Base-by-base conservation (phyloP, 306 rosid genomes). In the Ormosia semicastrata region DNA sequence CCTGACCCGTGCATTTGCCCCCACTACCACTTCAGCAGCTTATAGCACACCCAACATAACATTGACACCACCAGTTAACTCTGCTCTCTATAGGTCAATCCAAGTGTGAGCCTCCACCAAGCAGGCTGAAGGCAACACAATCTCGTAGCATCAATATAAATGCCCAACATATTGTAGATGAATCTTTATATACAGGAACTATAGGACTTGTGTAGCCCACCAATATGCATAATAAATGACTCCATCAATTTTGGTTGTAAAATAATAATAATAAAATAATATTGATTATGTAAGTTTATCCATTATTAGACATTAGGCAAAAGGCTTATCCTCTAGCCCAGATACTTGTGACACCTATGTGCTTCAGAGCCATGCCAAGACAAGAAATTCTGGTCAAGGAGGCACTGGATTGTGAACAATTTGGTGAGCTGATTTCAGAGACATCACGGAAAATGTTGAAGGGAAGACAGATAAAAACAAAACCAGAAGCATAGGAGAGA, bases 361-460 rank as follows among this genome's bases (percentile, higher is more conserved):
- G 71, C 72, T 72, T 57, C 64, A 58, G 34, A 14, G 81, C 14
- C 66, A 52, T 65, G 29, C 57, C 54, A 18, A 41, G 87, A 85
- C 67, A 63, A 83, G 81, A 83, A 81, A 71, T 78, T 78, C 3
- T 63, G 73, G 92, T 90, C 89, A 85, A 83, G 66, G 9, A 77
- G 63, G 74, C 82, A 82, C 30, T 84, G 66, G 82, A 86, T 88
- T 66, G 66, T 66, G 70, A 78, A 73, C 66, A 75, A 71, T n/a
- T 72, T 80, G 79, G 76, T n/a, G 36, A 85, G 75, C 17, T 78
- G 75, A 75, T 68, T 75, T 78, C 63, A 75, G 70, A 66, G 58
- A 81, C 73, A 69, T 76, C 34, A 40, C 39, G 6, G 74, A 52
- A 80, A 46, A 43, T 73, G 77, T 52, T 80, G 60, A 53, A 67